A percentile compares a stretch with the other conserved stretches of the same genome.
These are phyloP conservation scores for Diaporthe batatas DNA, from an alignment of 2,329 filamentous ascomycete genomes.

Conservation along the genomic window DNA sequence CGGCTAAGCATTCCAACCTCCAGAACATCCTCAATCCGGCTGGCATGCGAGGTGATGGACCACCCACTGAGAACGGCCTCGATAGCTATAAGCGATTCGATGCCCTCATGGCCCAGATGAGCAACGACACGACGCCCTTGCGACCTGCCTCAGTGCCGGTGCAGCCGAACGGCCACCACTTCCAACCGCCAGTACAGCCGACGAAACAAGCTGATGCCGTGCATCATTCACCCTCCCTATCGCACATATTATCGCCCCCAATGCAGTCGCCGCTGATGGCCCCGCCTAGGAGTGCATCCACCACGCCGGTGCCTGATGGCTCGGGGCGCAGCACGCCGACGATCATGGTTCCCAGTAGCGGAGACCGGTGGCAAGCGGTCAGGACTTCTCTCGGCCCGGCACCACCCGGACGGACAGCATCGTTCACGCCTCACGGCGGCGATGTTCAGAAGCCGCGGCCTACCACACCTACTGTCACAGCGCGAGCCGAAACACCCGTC, in stretches of 20 bases:
- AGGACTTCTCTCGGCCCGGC: constrained; percentile 2
- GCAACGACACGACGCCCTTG: background rate
- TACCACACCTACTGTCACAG: background rate
- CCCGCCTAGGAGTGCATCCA: constrained; percentile 37
- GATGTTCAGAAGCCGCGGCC: background rate
- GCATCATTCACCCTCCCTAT: constrained; percentile 22
- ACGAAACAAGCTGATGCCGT: background rate
- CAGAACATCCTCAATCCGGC: constrained; percentile 32
- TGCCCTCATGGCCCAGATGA: constrained; percentile 39
- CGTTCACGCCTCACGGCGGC: background rate
- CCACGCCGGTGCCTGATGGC: constrained; percentile 35
- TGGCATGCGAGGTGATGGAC: background rate
- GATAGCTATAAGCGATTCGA: constrained; percentile 39
- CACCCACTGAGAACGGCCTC: background rate
- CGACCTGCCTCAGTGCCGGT: constrained; percentile 36
- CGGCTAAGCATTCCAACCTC: constrained; percentile 26
- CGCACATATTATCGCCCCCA: constrained; percentile 35
- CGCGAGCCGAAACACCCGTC: background rate
- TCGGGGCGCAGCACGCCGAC: constrained; percentile 36
- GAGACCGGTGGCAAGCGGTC: constrained; percentile 33
- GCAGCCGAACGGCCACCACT: constrained; percentile 2
- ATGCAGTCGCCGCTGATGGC: constrained; percentile 34
- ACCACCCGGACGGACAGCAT: constrained; percentile 10
- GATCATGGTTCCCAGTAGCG: constrained; percentile 11
- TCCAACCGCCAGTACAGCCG: constrained; percentile 3